These are phyloP conservation scores for Melaleuca quinquenervia DNA, from an alignment of 345 rosid species.

Conservation along the genomic window DNA sequence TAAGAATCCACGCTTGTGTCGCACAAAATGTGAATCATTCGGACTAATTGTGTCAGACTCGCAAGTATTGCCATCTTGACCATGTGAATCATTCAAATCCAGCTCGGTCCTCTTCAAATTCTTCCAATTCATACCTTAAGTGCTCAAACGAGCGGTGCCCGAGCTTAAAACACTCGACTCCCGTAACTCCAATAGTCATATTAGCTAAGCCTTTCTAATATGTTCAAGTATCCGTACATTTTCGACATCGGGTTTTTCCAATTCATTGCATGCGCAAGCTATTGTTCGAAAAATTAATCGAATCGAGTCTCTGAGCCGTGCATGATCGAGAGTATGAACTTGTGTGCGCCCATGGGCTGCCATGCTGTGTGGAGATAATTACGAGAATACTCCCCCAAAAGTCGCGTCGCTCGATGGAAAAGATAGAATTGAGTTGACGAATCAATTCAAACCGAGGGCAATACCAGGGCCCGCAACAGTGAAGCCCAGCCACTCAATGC, in stretches of 20 bases:
- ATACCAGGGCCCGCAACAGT: background rate
- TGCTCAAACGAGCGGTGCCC: background rate
- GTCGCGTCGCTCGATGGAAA: background rate
- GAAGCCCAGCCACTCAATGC: background rate
- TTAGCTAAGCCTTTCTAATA: background rate
- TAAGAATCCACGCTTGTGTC: rapidly evolving
- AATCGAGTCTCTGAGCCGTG: too few species aligned
- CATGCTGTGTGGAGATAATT: background rate
- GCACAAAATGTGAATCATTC: background rate
- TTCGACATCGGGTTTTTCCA: background rate
- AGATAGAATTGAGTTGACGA: background rate
- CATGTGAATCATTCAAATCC: background rate
- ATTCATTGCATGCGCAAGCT: rapidly evolving
- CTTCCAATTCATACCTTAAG: background rate
- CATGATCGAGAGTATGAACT: too few species aligned
- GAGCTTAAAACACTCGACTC: rapidly evolving
- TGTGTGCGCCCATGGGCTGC: background rate
- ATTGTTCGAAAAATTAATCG: background rate
- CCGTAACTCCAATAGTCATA: background rate
- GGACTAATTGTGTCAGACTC: background rate
- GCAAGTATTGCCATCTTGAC: background rate
- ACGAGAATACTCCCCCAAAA: background rate
- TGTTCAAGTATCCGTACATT: background rate
- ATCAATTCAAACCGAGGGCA: background rate
- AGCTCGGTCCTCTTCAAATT: background rate